phyloP scores from a whole-genome alignment of 148 eudicot species.

The Silene uniflora region DNA sequence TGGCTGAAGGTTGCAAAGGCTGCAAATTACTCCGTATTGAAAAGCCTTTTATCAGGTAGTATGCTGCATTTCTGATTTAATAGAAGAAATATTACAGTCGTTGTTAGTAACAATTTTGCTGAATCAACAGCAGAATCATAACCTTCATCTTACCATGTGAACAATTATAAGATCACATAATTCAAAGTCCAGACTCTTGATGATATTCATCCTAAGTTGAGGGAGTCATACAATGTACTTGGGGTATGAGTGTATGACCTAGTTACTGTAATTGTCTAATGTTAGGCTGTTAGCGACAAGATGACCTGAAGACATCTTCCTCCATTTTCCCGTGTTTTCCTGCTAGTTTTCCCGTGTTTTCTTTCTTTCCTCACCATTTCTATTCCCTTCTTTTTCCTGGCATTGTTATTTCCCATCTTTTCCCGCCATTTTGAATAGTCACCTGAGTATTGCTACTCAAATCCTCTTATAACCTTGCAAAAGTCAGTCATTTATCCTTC shows the following conservation, averaged over 20 bases:
- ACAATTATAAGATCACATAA: not conserved
- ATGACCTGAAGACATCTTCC: not conserved
- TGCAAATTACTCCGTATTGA: not conserved
- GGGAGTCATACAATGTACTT: not conserved
- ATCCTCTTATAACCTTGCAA: not conserved
- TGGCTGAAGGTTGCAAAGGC: not conserved
- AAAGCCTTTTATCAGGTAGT: not conserved
- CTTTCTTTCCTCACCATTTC: not conserved
- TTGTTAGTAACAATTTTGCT: not conserved
- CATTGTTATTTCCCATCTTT: not conserved
- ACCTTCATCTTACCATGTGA: not conserved
- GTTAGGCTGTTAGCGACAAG: not conserved
- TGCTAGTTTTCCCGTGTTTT: not conserved
- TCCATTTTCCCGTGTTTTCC: not conserved
- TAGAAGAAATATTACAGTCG: not conserved
- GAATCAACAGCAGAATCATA: not conserved
- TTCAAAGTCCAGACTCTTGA: not conserved
- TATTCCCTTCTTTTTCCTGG: not conserved
- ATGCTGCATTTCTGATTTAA: not conserved
- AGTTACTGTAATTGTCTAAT: not conserved
- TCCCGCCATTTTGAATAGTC: not conserved
- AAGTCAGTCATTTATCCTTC: not conserved
- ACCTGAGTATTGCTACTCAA: not conserved
- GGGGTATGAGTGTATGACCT: not conserved
- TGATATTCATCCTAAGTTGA: constrained; percentile 1